A percentile compares a stretch with the other conserved stretches of the same genome.
Evolutionary conservation across 2,329 filamentous ascomycete species (phyloP).

Genomic region (Aspergillus sp.): DNA sequence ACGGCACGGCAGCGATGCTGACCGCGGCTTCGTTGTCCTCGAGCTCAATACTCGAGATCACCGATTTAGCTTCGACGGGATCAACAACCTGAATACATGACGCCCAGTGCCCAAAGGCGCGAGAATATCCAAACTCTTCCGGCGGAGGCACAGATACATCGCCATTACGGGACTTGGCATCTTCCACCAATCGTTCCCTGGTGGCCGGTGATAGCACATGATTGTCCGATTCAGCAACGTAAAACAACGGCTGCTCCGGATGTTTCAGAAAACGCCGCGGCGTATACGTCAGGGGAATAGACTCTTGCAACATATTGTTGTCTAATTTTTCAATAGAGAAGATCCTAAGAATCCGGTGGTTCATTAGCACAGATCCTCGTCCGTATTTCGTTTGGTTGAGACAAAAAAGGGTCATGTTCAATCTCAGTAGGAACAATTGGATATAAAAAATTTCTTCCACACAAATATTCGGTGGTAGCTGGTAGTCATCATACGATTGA

Average conservation of each 20-base stretch:
- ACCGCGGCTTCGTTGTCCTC: conserved; percentile 87
- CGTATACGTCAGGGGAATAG: conserved; percentile 79
- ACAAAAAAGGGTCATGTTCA: conserved; percentile 4
- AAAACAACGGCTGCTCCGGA: conserved; percentile 81
- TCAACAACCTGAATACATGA: conserved; percentile 93
- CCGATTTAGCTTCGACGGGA: conserved; percentile 62
- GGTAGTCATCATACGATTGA: conserved; percentile 28
- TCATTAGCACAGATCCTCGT: conserved; percentile 9
- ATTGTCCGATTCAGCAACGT: conserved; percentile 88
- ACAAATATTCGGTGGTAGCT: conserved; percentile 30
- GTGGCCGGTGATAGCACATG: conserved; percentile 79
- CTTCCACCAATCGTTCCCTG: conserved; percentile 62
- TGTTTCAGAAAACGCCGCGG: conserved; percentile 81
- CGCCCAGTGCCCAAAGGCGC: conserved; percentile 79
- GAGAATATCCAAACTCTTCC: conserved; percentile 81
- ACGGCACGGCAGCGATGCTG: conserved; percentile 74
- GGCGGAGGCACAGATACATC: conserved; percentile 63
- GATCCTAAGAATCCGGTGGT: conserved; percentile 48
- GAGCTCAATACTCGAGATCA: conserved; percentile 71
- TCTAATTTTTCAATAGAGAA: conserved; percentile 83
- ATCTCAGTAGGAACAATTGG: conserved; percentile 98
- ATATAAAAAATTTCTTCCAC: conserved; percentile 43
- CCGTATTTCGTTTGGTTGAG: conserved; percentile 3
- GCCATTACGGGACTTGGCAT: conserved; percentile 62
- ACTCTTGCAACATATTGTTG: conserved; percentile 78